Conservation (phyloP, 1,139 yeast species). For the Eremothecium gossypii region DNA sequence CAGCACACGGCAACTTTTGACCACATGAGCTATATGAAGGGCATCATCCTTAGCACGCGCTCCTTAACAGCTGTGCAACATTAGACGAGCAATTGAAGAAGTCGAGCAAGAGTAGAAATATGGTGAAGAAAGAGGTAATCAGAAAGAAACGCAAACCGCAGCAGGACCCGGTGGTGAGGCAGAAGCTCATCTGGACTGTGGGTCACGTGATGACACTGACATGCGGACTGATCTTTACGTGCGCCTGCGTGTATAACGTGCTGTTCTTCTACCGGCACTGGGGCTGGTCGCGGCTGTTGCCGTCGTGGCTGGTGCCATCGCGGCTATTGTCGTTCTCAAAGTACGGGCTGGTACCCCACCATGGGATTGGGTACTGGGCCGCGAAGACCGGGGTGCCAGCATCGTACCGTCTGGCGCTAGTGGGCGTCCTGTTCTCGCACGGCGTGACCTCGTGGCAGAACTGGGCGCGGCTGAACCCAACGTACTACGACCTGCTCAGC, state of each 20-base stretch:
- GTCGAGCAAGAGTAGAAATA: conserved; percentile 1
- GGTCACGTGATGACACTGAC: conserved; percentile 48
- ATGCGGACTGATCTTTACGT: conserved; percentile 42
- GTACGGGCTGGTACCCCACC: background rate
- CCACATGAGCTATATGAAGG: too few relatives aligned
- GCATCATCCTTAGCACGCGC: too few relatives aligned
- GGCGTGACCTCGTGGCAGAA: conserved; percentile 47
- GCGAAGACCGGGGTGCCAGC: conserved; percentile 16
- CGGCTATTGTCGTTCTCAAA: conserved; percentile 22
- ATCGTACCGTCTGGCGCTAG: conserved; percentile 44
- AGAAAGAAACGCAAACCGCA: conserved; percentile 19
- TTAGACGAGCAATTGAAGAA: too few relatives aligned
- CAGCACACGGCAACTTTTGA: too few relatives aligned
- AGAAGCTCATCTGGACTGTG: conserved; percentile 48
- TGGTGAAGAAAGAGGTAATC: conserved; percentile 22
- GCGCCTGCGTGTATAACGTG: conserved; percentile 35
- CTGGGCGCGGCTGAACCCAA: conserved; percentile 47
- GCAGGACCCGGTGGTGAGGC: conserved; percentile 20
- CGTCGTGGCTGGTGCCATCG: too few relatives aligned
- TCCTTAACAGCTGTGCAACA: too few relatives aligned
- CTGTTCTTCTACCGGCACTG: conserved; percentile 27
- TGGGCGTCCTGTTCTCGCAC: conserved; percentile 51
- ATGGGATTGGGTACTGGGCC: background rate
- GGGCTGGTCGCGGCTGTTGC: conserved; percentile 24
- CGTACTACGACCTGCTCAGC: conserved; percentile 48